Percentiles rank a stretch among this genome's conserved stretches.
phyloP scores from a whole-genome alignment of 495 filamentous ascomycete species.

The Penicillium cinerascens region DNA sequence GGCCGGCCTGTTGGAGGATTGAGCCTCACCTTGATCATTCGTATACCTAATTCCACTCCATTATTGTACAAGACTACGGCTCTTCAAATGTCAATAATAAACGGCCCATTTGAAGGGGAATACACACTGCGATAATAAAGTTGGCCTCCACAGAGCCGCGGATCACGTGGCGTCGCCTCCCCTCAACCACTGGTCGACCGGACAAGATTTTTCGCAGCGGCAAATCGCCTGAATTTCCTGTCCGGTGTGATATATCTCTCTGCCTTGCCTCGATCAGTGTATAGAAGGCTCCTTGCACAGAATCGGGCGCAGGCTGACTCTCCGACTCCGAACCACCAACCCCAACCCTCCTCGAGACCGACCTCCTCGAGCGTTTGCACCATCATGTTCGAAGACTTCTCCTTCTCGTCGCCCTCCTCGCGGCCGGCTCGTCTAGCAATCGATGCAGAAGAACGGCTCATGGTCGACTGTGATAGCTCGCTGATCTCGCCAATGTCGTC shows the following conservation, averaged over 20 bases:
- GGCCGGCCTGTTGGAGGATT: not conserved
- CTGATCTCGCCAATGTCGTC: constrained; percentile 46
- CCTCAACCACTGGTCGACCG: not conserved
- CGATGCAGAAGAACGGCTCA: constrained; percentile 38
- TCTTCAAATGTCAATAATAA: not conserved
- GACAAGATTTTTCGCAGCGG: constrained; percentile 8
- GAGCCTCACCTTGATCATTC: not conserved
- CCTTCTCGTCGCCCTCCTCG: constrained; percentile 43
- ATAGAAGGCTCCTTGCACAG: constrained; percentile 9
- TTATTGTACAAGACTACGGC: not conserved
- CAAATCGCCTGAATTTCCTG: constrained; percentile 8
- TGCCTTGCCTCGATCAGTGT: constrained; percentile 2
- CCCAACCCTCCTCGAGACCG: not conserved
- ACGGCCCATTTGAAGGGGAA: not conserved
- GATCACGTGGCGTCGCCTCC: constrained; percentile 16
- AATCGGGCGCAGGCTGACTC: constrained; percentile 9
- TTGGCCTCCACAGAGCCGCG: not conserved
- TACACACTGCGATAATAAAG: not conserved
- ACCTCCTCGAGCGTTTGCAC: not conserved
- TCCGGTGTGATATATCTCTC: constrained; percentile 3
- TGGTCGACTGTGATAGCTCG: constrained; percentile 38
- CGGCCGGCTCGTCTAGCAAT: constrained; percentile 30
- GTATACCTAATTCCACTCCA: not conserved
- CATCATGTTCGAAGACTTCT: constrained; percentile 48
- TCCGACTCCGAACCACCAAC: not conserved